These are phyloP conservation scores for Penicillium janthinellum DNA, from an alignment of 2,329 filamentous ascomycete genomes.

Conservation along the genomic window DNA sequence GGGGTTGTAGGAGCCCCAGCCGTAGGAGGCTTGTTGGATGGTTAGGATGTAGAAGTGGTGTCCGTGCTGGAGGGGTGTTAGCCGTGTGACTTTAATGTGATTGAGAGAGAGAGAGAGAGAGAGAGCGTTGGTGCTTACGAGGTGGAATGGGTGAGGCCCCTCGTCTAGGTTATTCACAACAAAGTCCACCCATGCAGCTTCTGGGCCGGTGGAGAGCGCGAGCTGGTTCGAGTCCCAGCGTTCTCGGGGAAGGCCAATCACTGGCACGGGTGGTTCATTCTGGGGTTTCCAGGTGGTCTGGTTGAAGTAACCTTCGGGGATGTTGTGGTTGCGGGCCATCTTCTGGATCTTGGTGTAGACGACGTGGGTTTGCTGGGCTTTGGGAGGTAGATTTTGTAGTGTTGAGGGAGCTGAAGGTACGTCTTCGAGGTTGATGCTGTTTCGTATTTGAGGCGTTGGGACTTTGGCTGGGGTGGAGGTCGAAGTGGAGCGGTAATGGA, in stretches of 20 bases:
- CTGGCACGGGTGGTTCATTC: slow-evolving; percentile 32
- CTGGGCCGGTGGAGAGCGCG: slow-evolving; percentile 33
- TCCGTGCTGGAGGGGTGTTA: slow-evolving; percentile 31
- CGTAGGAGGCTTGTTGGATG: slow-evolving; percentile 31
- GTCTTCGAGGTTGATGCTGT: slow-evolving; percentile 31
- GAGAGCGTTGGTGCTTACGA: slow-evolving; percentile 35
- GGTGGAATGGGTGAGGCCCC: slow-evolving; percentile 53
- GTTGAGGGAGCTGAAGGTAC: slow-evolving; percentile 29
- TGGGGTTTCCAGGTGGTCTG: slow-evolving; percentile 50
- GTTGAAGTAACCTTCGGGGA: slow-evolving; percentile 52
- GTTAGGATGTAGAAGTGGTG: slow-evolving; percentile 40
- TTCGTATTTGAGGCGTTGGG: not conserved
- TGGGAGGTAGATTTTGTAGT: slow-evolving; percentile 30
- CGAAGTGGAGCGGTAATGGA: slow-evolving; percentile 19
- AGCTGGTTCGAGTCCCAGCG: slow-evolving; percentile 50
- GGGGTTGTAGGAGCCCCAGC: slow-evolving; percentile 45
- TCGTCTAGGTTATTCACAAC: slow-evolving; percentile 56
- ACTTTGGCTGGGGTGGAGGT: not conserved
- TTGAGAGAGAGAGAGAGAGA: too few species aligned
- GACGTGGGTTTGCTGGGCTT: slow-evolving; percentile 45
- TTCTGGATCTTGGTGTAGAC: slow-evolving; percentile 53
- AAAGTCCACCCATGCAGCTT: slow-evolving; percentile 48
- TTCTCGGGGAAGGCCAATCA: slow-evolving; percentile 37
- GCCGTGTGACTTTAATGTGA: not conserved
- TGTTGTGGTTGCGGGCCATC: slow-evolving; percentile 46